Evolutionary conservation across 1,284 basidiomycete genomes (phyloP), one percentile per base, ranked within the genome.

Genomic region (Gomphus bonarii): DNA sequence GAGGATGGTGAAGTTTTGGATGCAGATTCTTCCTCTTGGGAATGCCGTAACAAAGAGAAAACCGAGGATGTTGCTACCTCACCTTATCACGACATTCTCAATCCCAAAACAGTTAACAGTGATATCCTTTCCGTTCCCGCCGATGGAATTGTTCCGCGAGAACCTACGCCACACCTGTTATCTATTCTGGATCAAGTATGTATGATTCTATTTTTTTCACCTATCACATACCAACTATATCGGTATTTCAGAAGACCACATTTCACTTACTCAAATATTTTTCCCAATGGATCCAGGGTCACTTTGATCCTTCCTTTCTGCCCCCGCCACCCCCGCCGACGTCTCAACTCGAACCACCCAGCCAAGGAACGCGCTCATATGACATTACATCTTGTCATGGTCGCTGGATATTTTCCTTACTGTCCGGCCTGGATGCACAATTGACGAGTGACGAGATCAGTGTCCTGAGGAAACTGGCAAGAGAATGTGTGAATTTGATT

Each of bases 261-360:
- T 66, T 89, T n/a, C 86, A 87, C 65, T 74, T 91, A 47, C 69
- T 91, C 54, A 86, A 85, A 79, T 90, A 89, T 67, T 88, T 91
- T 65, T 75, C 80, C n/a, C 77, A 88, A 62, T 91, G 88, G 88
- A 82, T 89, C 61, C 81, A 80, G 61, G 63, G 78, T 16, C 75
- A 86, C 59, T 64, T 87, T 10, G 75, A 80, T 50, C 68, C 73
- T 57, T 72, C 73, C 30, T 67, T 69, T 35, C 62, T 69, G 4
- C 59, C 55, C 18, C 60, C 66, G 2, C 25, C 57, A 1, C 40
- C 60, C 1, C 57, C 58, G 33, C 67, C 70, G 31, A 64, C 69
- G 20, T 72, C 73, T 52, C 70, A 31, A 12, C 47, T 14, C 16
- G 47, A 31, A 73, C 18, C 10, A 20, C 42, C 10, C 10, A 14